Evolutionary conservation across 192 early-diverging fungal genomes (phyloP).

Genomic region (Tieghemiomyces parasiticus): DNA sequence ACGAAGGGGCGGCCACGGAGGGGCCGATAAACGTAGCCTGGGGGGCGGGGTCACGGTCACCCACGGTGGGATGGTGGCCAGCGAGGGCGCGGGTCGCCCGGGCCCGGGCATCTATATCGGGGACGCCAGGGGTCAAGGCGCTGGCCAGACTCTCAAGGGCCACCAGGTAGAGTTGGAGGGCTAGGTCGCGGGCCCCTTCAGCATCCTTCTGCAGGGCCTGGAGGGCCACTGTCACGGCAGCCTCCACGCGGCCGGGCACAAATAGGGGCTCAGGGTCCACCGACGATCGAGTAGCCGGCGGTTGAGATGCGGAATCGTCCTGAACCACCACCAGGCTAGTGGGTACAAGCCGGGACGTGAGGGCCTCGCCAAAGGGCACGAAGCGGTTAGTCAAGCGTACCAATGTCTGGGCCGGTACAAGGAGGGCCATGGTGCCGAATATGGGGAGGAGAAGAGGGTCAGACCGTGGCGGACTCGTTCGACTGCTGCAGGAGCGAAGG

Average conservation of each 20-base stretch:
- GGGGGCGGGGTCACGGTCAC: too few relatives aligned
- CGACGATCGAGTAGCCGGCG: not conserved
- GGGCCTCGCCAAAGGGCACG: not conserved
- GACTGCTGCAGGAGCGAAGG: too few relatives aligned
- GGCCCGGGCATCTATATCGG: too few relatives aligned
- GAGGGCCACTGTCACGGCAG: not conserved
- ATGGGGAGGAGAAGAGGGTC: too few relatives aligned
- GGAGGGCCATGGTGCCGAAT: not conserved
- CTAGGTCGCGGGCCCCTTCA: not conserved
- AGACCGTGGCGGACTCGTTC: too few relatives aligned
- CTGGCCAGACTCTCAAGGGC: not conserved
- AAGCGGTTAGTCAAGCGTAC: not conserved
- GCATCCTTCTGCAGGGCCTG: not conserved
- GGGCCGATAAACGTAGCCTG: too few relatives aligned
- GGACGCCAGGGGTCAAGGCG: too few relatives aligned
- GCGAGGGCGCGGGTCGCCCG: too few relatives aligned
- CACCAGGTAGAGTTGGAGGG: constrained; percentile 1
- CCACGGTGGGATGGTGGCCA: too few relatives aligned
- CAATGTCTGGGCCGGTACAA: not conserved
- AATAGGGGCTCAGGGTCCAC: not conserved
- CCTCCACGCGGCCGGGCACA: not conserved
- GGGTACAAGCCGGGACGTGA: not conserved
- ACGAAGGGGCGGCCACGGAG: too few relatives aligned
- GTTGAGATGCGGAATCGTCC: not conserved
- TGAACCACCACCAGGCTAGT: not conserved